Conservation (phyloP, 2,329 filamentous ascomycete species). For the Monilinia fructicola region DNA sequence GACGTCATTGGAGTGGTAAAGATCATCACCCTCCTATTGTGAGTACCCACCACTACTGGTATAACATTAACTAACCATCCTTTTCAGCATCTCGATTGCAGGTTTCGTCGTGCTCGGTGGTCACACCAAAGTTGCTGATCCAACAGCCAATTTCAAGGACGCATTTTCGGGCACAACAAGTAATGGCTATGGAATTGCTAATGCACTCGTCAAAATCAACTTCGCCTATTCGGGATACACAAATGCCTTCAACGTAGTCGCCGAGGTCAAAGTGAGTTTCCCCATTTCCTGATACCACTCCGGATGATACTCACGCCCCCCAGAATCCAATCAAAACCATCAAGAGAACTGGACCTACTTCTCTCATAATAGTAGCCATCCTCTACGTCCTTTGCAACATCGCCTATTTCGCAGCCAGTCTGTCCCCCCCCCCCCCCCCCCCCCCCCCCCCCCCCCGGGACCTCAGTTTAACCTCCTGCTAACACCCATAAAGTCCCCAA, state of each 20-base stretch:
- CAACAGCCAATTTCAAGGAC: slow-evolving; percentile 54
- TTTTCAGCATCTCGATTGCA: slow-evolving; percentile 51
- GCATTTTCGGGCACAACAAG: slow-evolving; percentile 52
- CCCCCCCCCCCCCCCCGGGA: too few relatives aligned
- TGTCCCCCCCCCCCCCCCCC: neutral
- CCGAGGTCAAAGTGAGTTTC: slow-evolving; percentile 53
- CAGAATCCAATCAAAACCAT: slow-evolving; percentile 58
- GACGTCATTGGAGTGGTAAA: slow-evolving; percentile 61
- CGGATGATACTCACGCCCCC: neutral
- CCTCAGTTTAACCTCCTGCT: neutral
- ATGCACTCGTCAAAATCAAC: slow-evolving; percentile 57
- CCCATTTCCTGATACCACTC: too few relatives aligned
- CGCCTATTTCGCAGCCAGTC: slow-evolving; percentile 57
- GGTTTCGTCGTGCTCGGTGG: slow-evolving; percentile 64
- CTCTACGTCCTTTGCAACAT: slow-evolving; percentile 61
- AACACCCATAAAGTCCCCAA: slow-evolving; percentile 47
- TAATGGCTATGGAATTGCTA: slow-evolving; percentile 53
- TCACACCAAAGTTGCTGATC: slow-evolving; percentile 50
- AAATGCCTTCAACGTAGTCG: slow-evolving; percentile 62
- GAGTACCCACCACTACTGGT: slow-evolving; percentile 25
- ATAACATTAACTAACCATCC: neutral
- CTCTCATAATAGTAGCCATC: slow-evolving; percentile 52
- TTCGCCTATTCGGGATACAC: slow-evolving; percentile 58
- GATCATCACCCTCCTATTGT: slow-evolving; percentile 60
- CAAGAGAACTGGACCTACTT: slow-evolving; percentile 50